A percentile compares a stretch with the other conserved stretches of the same genome.
Evolutionary conservation across 2,329 filamentous ascomycete genomes (phyloP).

Genomic region (Stachybotrys chlorohalonatus): DNA sequence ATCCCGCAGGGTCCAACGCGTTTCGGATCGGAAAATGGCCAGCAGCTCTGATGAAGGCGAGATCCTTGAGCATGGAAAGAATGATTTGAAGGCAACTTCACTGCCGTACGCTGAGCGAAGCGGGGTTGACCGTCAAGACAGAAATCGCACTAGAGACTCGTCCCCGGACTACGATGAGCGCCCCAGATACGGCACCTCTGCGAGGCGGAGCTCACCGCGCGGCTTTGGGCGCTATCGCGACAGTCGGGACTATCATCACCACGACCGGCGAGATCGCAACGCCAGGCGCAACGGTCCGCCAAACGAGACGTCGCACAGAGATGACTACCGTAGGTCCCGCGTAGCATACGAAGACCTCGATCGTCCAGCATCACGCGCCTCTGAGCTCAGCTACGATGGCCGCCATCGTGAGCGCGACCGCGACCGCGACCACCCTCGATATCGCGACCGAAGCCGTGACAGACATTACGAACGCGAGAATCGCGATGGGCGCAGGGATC

Average conservation of each 20-base stretch:
- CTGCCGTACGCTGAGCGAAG: slow-evolving; percentile 64
- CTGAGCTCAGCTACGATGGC: slow-evolving; percentile 38
- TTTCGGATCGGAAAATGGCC: slow-evolving; percentile 20
- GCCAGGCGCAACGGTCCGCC: slow-evolving; percentile 51
- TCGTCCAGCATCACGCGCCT: slow-evolving; percentile 34
- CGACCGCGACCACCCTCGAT: slow-evolving; percentile 35
- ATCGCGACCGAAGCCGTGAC: slow-evolving; percentile 23
- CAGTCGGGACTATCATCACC: slow-evolving; percentile 45
- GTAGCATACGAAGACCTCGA: slow-evolving; percentile 49
- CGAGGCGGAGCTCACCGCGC: slow-evolving; percentile 49
- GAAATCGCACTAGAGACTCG: slow-evolving; percentile 57
- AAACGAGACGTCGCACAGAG: slow-evolving; percentile 48
- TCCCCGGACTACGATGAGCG: slow-evolving; percentile 44
- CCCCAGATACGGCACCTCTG: slow-evolving; percentile 30
- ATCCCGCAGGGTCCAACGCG: slow-evolving; percentile 9
- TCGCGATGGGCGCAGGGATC: slow-evolving; percentile 39
- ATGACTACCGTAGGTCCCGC: slow-evolving; percentile 37
- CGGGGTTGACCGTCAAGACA: slow-evolving; percentile 89
- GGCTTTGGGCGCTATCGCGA: slow-evolving; percentile 60
- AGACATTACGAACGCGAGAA: slow-evolving; percentile 36
- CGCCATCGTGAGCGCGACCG: slow-evolving; percentile 34
- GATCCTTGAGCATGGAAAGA: slow-evolving; percentile 63
- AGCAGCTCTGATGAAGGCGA: slow-evolving; percentile 79
- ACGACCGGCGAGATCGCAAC: slow-evolving; percentile 43
- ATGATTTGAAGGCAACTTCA: slow-evolving; percentile 78